Base-by-base conservation (phyloP, 2,329 filamentous ascomycete species). In the Plenodomus tracheiphilus region DNA sequence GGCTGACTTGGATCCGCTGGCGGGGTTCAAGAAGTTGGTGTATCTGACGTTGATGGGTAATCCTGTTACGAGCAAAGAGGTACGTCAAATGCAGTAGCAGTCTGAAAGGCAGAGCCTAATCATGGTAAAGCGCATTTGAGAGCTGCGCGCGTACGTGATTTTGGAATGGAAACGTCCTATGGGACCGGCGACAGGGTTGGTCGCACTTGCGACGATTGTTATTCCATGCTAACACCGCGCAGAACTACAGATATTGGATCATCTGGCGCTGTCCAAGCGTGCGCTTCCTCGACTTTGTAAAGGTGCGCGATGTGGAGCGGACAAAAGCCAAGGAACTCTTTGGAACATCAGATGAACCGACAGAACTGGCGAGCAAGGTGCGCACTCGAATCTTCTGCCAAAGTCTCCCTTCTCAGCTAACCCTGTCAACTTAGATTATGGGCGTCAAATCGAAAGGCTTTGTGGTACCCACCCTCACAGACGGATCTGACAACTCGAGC, bases 191-290 rank as follows among this genome's bases (percentile, higher is more conserved):
- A 15, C 13, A 32, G 28, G 28, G 28, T 32, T 32, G 28, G 28
- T 15, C 28, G 28, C 28, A 32, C 4, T 4, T 32, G 28, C 28
- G 28, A 32, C 28, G 28, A 11, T 4, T 32, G 15, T 11, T 8
- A 15, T 32, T 4, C 6, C 32, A 35, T 39, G 43, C 53, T 64
- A 43, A 63, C 47, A 18, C 16, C 9, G 7, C 4, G 28, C 53
- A 97, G 91, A 79, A 97, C 75, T 99, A 97, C 77, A 87, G 94
- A 44, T 87, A 88, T 71, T 99, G 90, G 87, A 78, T 96, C 21
- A 83, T 99, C 52, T 97, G 89, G 88, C 84, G 87, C 55, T 90
- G 88, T 69, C 91, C 91, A 1, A 82, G 81, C 4, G 85, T 99
- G 37, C 86, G 93, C 38, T 97, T 96, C 74, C 81, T 99, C 41